Conservation (phyloP, 1,284 basidiomycete genomes). For the Austropuccinia psidii region DNA sequence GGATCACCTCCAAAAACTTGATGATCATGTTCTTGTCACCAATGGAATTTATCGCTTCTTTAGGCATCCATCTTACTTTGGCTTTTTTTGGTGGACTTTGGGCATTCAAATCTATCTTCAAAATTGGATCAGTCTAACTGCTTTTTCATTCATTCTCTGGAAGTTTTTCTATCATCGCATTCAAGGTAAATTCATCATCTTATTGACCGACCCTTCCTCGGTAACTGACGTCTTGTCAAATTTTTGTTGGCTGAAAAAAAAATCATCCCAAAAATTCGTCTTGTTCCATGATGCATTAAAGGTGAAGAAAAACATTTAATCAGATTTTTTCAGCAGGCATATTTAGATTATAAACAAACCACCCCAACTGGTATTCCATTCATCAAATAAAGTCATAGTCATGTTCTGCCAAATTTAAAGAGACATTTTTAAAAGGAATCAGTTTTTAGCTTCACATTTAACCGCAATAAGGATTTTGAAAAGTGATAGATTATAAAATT, state of each 20-base stretch:
- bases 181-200: neutral
- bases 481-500: no score
- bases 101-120: constrained; percentile 18
- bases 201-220: neutral
- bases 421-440: neutral
- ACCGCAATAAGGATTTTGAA: no score
- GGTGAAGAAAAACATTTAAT: constrained; percentile 28
- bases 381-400: constrained; percentile 31
- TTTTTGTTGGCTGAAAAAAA: neutral
- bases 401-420: no score
- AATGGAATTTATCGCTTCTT: constrained; percentile 6
- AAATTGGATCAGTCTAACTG: neutral
- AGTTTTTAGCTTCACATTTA: no score
- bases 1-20: neutral
- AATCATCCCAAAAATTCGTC: neutral
- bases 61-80: constrained; percentile 36
- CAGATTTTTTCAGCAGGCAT: constrained; percentile 27
- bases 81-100: constrained; percentile 32
- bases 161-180: constrained; percentile 22
- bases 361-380: constrained; percentile 23
- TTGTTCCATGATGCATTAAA: neutral
- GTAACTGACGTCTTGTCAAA: neutral
- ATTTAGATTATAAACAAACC: constrained; percentile 13
- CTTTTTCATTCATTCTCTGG: constrained; percentile 17
- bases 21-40: constrained; percentile 21